These are phyloP conservation scores for Scolecobasidium constrictum DNA, from an alignment of 2,329 filamentous ascomycete genomes.

Conservation along the genomic window DNA sequence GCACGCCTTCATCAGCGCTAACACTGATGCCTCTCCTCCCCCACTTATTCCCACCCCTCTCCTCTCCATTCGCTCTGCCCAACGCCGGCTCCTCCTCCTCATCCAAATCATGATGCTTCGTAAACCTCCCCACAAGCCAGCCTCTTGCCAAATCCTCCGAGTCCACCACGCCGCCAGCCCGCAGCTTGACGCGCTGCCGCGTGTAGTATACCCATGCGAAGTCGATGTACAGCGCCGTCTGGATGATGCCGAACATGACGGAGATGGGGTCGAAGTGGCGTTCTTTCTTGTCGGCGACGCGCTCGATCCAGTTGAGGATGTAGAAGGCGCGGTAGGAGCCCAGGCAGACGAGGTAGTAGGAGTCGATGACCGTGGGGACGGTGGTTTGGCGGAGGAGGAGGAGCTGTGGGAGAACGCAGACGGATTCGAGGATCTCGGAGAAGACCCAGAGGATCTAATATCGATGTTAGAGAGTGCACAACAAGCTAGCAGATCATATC, in stretches of 20 bases:
- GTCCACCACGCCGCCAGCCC: constrained; percentile 79
- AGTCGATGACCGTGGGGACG: constrained; percentile 90
- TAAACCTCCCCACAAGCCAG: constrained; percentile 71
- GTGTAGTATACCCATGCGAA: constrained; percentile 97
- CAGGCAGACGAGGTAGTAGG: constrained; percentile 83
- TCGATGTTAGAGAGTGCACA: constrained; percentile 7
- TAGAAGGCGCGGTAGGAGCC: constrained; percentile 85
- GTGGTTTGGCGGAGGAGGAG: constrained; percentile 88
- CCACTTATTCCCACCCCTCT: constrained; percentile 34
- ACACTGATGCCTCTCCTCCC: constrained; percentile 48
- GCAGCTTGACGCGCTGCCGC: constrained; percentile 84
- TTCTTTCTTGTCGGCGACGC: constrained; percentile 48
- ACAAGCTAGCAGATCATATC: neutral
- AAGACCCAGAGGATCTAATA: constrained; percentile 66
- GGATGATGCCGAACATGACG: constrained; percentile 76
- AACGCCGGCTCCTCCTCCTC: constrained; percentile 50
- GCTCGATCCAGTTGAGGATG: constrained; percentile 80
- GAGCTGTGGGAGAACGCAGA: constrained; percentile 83
- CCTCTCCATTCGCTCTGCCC: constrained; percentile 21
- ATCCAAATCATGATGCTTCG: constrained; percentile 43
- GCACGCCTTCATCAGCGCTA: constrained; percentile 44
- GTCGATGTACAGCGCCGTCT: constrained; percentile 83
- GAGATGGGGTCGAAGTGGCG: constrained; percentile 57
- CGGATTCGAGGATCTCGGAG: constrained; percentile 82
- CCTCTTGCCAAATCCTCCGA: constrained; percentile 77